Conservation (phyloP, 164 flowering plant species). For the Stephania japonica region DNA sequence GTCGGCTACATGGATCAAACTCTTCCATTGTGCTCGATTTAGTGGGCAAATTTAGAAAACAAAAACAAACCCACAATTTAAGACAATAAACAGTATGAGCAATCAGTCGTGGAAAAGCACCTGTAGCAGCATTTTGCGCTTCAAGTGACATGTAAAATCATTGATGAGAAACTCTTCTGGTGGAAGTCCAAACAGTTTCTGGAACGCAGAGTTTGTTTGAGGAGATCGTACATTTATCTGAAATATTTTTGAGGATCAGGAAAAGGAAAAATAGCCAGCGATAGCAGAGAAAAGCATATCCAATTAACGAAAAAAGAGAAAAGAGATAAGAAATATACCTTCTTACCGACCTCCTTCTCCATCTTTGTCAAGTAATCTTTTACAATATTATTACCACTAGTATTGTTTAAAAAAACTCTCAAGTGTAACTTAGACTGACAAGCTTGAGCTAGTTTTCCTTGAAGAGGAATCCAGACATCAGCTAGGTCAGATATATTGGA, state of each 20-base stretch:
- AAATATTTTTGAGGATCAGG: slow-evolving; percentile 8
- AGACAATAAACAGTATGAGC: background rate
- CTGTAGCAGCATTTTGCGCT: slow-evolving; percentile 91
- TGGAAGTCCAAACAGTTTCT: slow-evolving; percentile 88
- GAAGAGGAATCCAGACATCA: slow-evolving; percentile 87
- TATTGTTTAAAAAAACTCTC: slow-evolving; percentile 76
- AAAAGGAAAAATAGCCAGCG: slow-evolving; percentile 4
- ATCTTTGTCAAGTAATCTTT: slow-evolving; percentile 71
- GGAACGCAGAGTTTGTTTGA: slow-evolving; percentile 89
- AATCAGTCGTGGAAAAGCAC: slow-evolving; percentile 25
- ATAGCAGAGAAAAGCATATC: background rate
- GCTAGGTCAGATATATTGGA: slow-evolving; percentile 68
- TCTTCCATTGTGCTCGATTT: too few species aligned
- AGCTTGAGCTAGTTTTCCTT: slow-evolving; percentile 83
- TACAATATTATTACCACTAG: slow-evolving; percentile 57
- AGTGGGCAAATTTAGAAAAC: background rate
- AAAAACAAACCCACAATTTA: background rate
- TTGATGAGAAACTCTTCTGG: slow-evolving; percentile 96
- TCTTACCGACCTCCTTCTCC: slow-evolving; percentile 96
- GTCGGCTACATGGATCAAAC: too few species aligned
- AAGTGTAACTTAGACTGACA: slow-evolving; percentile 85
- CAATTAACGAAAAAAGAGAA: background rate
- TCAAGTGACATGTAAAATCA: slow-evolving; percentile 92
- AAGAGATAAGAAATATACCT: slow-evolving; percentile 38
- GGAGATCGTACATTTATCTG: slow-evolving; percentile 85